A percentile compares a stretch with the other conserved stretches of the same genome.
Conservation (phyloP, 805 yeast species). For the Huiozyma naganishii region DNA sequence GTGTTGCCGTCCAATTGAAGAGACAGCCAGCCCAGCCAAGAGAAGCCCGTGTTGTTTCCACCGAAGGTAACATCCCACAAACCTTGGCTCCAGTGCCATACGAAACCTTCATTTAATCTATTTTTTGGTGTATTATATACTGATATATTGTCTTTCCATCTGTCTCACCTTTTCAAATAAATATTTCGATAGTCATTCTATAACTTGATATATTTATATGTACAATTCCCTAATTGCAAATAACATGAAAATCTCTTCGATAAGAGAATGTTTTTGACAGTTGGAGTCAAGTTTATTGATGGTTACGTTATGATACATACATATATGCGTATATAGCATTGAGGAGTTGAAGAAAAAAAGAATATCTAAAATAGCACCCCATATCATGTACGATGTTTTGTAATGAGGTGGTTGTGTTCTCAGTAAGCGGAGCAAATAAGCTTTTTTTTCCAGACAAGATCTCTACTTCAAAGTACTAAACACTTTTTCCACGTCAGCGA, state of each 20-base stretch:
- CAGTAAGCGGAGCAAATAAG: no score
- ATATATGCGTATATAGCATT: background rate
- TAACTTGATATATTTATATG: slow-evolving; percentile 6
- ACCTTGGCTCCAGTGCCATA: slow-evolving; percentile 98
- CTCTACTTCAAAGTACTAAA: slow-evolving; percentile 36
- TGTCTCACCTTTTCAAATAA: no score
- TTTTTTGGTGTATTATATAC: slow-evolving; percentile 7
- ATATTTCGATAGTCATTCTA: no score
- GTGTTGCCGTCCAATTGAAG: slow-evolving; percentile 85
- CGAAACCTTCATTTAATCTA: slow-evolving; percentile 93
- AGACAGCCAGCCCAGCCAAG: slow-evolving; percentile 99
- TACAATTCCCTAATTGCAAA: slow-evolving; percentile 6
- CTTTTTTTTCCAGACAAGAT: no score
- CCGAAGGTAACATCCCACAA: slow-evolving; percentile 81
- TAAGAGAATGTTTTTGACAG: no score
- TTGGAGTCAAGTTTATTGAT: no score
- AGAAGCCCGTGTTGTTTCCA: slow-evolving; percentile 74
- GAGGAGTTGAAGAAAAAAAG: no score
- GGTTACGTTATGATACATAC: slow-evolving; percentile 2
- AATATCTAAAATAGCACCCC: no score
- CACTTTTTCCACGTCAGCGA: slow-evolving; percentile 82
- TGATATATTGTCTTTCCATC: slow-evolving; percentile 3
- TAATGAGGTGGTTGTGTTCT: no score
- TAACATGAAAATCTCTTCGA: background rate
- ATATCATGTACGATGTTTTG: no score